These are phyloP conservation scores for Coprinellus micaceus DNA, from an alignment of 768 basidiomycete genomes.

Conservation along the genomic window DNA sequence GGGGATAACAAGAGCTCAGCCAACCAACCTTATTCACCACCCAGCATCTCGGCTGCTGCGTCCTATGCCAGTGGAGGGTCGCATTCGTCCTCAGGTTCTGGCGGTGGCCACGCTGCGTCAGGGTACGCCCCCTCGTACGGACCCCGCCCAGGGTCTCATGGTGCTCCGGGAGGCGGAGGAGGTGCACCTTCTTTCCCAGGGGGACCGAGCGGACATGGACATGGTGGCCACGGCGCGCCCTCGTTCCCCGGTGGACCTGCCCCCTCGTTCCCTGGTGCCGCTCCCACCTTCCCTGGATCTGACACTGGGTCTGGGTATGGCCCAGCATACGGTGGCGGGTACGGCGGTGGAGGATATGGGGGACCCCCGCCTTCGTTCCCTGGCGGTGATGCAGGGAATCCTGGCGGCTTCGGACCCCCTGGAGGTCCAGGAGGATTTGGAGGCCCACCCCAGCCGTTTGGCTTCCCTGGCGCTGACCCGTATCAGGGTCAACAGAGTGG, in stretches of 20 bases:
- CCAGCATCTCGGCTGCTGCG: neutral
- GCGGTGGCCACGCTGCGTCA: conserved; percentile 20
- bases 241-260: conserved; percentile 18
- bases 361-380: conserved; percentile 13
- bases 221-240: conserved; percentile 17
- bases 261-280: conserved; percentile 23
- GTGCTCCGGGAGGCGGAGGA: conserved; percentile 7
- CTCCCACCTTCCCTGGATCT: conserved; percentile 20
- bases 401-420: neutral
- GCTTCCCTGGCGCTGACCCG: conserved; percentile 29
- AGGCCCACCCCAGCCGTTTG: conserved; percentile 28
- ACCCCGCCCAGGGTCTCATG: conserved; percentile 20
- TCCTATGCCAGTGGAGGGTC: conserved; percentile 13
- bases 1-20: conserved; percentile 3
- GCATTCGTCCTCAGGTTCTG: conserved; percentile 25
- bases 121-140: conserved; percentile 35
- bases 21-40: neutral
- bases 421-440: conserved; percentile 7
- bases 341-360: neutral
- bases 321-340: neutral
- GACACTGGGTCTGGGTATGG: neutral
- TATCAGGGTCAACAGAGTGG: conserved; percentile 14
- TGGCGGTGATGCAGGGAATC: conserved; percentile 17
- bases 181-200: conserved; percentile 16
- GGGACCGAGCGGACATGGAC: conserved; percentile 21